phyloP scores from a whole-genome alignment of 2,329 filamentous ascomycete genomes.

The Geoglossum cookeanum region DNA sequence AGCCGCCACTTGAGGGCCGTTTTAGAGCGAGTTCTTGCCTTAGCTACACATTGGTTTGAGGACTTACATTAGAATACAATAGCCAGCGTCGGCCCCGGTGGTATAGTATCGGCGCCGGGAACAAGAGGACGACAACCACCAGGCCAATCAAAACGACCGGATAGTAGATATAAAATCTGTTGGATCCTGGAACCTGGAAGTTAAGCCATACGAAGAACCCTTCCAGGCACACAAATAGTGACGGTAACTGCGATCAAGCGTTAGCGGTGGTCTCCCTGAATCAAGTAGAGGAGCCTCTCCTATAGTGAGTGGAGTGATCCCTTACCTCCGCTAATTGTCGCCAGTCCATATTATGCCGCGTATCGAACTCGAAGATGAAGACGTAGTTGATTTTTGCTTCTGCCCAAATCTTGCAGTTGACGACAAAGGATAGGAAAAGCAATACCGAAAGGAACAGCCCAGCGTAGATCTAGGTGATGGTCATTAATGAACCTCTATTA shows the following conservation, averaged over 20 bases:
- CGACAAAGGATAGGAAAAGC: conserved; percentile 64
- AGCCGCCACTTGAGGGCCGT: conserved; percentile 49
- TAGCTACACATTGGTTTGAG: too few relatives aligned
- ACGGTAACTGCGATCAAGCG: conserved; percentile 42
- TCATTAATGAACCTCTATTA: background rate
- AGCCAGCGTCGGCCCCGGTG: conserved; percentile 69
- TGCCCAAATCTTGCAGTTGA: conserved; percentile 72
- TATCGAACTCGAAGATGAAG: conserved; percentile 94
- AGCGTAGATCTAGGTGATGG: conserved; percentile 52
- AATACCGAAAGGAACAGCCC: conserved; percentile 77
- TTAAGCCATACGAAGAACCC: conserved; percentile 81
- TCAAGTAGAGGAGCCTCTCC: background rate
- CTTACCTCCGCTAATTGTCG: conserved; percentile 56
- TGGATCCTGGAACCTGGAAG: conserved; percentile 49
- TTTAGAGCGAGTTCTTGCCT: background rate
- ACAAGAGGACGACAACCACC: conserved; percentile 48
- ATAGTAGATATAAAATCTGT: conserved; percentile 64
- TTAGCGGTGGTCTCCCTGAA: conserved; percentile 8
- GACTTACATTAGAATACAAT: conserved; percentile 63
- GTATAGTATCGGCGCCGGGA: conserved; percentile 57
- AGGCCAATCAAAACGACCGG: conserved; percentile 61
- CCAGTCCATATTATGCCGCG: conserved; percentile 73
- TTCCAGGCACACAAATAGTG: conserved; percentile 59
- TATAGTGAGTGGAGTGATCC: background rate
- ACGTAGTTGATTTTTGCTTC: conserved; percentile 80